Percentiles rank a stretch among this genome's conserved stretches.
Conservation (phyloP, 148 eudicot species). For the Nyssa sinensis region DNA sequence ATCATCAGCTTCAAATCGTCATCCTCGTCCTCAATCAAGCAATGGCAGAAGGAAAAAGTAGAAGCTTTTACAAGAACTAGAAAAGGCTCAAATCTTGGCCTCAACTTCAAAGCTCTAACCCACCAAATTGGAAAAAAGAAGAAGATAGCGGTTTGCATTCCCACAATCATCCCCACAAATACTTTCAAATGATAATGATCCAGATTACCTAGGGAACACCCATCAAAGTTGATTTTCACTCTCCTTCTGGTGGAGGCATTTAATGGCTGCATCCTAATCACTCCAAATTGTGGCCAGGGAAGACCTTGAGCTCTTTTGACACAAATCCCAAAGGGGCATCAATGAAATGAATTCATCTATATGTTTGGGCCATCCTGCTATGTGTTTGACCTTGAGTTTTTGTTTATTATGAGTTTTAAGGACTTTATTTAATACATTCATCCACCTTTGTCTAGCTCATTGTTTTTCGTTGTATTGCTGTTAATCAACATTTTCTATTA, state of each 20-base stretch:
- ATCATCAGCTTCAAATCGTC: not conserved
- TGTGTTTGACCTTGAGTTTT: not conserved
- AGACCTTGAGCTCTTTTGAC: not conserved
- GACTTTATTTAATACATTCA: too few relatives aligned
- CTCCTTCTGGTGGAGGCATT: too few relatives aligned
- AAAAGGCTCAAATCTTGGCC: not conserved
- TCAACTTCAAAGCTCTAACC: not conserved
- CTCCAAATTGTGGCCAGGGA: not conserved
- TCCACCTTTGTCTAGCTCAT: too few relatives aligned
- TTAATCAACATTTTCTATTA: too few relatives aligned
- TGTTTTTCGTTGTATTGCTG: too few relatives aligned
- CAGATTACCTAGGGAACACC: not conserved
- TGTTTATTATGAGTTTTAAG: too few relatives aligned
- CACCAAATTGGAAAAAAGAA: not conserved
- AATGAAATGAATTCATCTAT: not conserved
- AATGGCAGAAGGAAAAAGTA: not conserved
- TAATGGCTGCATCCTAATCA: too few relatives aligned
- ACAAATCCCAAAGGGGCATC: not conserved
- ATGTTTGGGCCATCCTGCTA: not conserved
- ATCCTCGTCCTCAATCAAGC: not conserved
- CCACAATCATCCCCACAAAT: not conserved
- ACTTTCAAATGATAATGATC: not conserved
- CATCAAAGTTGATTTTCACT: not conserved
- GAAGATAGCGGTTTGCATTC: not conserved
- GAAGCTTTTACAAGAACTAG: not conserved